Evolutionary conservation across 345 rosid species (phyloP).

Genomic region (Salix brachista): DNA sequence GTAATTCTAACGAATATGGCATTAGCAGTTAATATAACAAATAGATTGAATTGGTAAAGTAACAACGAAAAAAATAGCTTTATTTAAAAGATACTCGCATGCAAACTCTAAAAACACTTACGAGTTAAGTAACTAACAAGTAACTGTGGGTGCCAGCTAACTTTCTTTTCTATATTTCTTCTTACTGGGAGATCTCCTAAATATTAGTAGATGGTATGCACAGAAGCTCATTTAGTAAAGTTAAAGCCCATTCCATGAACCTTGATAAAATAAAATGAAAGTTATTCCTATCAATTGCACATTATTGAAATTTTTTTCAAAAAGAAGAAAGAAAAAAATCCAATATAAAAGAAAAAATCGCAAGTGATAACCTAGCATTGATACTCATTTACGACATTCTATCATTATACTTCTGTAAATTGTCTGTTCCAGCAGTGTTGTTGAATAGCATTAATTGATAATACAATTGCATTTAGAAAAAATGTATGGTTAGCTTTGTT

Average conservation of each 20-base stretch:
- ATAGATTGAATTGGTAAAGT: not conserved
- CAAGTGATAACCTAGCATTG: too few relatives aligned
- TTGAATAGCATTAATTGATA: too few relatives aligned
- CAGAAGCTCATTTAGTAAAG: not conserved
- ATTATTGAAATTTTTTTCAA: not conserved
- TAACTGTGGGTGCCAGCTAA: not conserved
- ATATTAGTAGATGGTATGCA: not conserved
- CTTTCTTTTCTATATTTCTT: not conserved
- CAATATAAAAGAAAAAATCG: too few relatives aligned
- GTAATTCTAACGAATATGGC: not conserved
- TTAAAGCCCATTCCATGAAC: not conserved
- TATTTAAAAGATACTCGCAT: too few relatives aligned
- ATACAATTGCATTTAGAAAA: too few relatives aligned
- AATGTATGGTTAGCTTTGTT: too few relatives aligned
- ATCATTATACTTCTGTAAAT: too few relatives aligned
- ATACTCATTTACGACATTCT: too few relatives aligned
- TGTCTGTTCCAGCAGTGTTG: too few relatives aligned
- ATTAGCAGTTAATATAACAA: not conserved
- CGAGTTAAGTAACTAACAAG: not conserved
- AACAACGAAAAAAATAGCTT: too few relatives aligned
- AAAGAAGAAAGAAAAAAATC: not conserved
- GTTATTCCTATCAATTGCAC: not conserved
- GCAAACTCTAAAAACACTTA: not conserved
- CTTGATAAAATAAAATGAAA: not conserved
- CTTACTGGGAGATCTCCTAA: not conserved